A percentile compares a stretch with the other conserved stretches of the same genome.
Evolutionary conservation across 805 yeast species (phyloP).

Genomic region (Vanderwaltozyma yarrowii): DNA sequence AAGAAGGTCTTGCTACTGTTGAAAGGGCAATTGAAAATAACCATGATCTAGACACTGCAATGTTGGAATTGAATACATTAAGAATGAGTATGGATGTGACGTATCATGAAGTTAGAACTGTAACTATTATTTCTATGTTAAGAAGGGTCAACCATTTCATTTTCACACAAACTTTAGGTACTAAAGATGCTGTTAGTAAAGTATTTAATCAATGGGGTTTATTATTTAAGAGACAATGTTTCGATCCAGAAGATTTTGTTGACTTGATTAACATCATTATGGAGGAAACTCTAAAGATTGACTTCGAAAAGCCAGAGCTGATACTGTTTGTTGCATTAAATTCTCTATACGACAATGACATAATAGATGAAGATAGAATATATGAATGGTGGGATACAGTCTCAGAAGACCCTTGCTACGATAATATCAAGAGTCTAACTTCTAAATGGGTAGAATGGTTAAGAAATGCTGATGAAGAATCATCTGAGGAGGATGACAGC

Average conservation of each 20-base stretch:
- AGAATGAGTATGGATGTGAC: too few relatives aligned
- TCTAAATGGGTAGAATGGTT: constrained; percentile 82
- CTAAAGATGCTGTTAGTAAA: too few relatives aligned
- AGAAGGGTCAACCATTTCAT: too few relatives aligned
- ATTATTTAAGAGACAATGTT: constrained; percentile 77
- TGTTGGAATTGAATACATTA: too few relatives aligned
- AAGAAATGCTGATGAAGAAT: constrained; percentile 61
- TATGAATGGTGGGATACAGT: constrained; percentile 66
- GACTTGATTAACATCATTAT: constrained; percentile 50
- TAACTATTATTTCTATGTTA: too few relatives aligned
- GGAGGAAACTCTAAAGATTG: constrained; percentile 19
- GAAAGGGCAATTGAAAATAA: too few relatives aligned
- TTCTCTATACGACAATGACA: constrained; percentile 69
- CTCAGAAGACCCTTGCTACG: constrained; percentile 32
- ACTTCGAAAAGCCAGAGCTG: constrained; percentile 28
- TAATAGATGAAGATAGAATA: constrained; percentile 73
- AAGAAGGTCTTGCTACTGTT: too few relatives aligned
- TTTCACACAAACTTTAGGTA: too few relatives aligned
- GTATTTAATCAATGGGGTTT: too few relatives aligned
- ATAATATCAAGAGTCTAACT: constrained; percentile 46
- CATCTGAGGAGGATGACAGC: constrained; percentile 39
- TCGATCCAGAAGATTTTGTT: constrained; percentile 65
- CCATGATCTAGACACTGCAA: too few relatives aligned
- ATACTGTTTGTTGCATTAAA: constrained; percentile 35
- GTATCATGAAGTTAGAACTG: too few relatives aligned